Percentiles rank a stretch among this genome's conserved stretches.
Conservation (phyloP, 2,329 filamentous ascomycete species). For the Metarhizium sp. region DNA sequence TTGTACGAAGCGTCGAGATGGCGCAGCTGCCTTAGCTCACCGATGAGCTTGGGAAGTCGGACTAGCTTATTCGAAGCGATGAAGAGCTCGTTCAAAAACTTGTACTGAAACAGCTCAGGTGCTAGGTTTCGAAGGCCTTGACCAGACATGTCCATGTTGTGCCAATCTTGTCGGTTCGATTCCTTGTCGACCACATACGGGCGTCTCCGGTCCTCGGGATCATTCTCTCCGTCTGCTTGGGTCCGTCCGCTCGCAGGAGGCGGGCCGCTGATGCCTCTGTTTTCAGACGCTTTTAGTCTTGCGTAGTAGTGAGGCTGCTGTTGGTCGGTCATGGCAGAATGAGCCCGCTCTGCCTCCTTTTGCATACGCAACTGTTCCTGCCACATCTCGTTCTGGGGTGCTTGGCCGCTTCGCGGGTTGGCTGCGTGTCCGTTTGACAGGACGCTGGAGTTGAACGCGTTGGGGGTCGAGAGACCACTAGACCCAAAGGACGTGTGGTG, state of each 20-base stretch:
- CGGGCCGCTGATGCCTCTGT: conserved; percentile 54
- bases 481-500: conserved; percentile 28
- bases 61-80: conserved; percentile 88
- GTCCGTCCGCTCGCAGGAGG: conserved; percentile 38
- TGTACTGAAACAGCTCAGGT: conserved; percentile 72
- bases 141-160: conserved; percentile 90
- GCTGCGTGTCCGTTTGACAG: conserved; percentile 49
- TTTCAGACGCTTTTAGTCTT: conserved; percentile 58
- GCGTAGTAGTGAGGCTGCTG: conserved; percentile 64
- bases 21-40: conserved; percentile 69
- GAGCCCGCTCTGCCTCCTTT: conserved; percentile 65
- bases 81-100: conserved; percentile 85
- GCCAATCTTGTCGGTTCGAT: conserved; percentile 73
- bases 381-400: conserved; percentile 64
- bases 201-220: conserved; percentile 46
- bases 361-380: conserved; percentile 75
- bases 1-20: conserved; percentile 87
- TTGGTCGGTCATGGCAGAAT: conserved; percentile 60
- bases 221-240: conserved; percentile 41
- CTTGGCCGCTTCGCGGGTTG: conserved; percentile 38
- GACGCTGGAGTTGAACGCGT: conserved; percentile 44
- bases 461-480: conserved; percentile 50
- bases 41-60: conserved; percentile 70
- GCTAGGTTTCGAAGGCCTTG: conserved; percentile 83
- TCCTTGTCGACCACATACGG: conserved; percentile 58